A percentile compares a stretch with the other conserved stretches of the same genome.
Evolutionary conservation across 1,139 yeast genomes (phyloP).

Genomic region (Kodamaea sp.): DNA sequence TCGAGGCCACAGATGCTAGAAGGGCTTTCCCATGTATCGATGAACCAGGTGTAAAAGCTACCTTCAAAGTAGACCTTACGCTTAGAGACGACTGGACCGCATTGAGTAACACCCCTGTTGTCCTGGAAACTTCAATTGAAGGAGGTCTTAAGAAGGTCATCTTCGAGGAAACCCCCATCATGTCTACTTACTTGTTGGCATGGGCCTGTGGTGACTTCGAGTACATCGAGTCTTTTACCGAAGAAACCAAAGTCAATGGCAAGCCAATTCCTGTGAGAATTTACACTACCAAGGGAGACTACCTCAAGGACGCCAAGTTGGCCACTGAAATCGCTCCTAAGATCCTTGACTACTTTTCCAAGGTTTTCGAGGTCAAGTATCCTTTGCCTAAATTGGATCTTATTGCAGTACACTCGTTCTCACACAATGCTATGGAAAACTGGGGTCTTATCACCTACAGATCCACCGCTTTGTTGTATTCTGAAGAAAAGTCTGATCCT

Average conservation of each 20-base stretch:
- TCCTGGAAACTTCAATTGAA: constrained; percentile 3
- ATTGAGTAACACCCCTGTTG: constrained; percentile 20
- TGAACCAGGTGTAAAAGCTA: constrained; percentile 83
- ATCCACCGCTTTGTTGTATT: constrained; percentile 70
- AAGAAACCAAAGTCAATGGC: constrained; percentile 33
- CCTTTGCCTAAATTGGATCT: constrained; percentile 75
- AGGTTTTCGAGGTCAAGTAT: constrained; percentile 64
- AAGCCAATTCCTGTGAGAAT: constrained; percentile 69
- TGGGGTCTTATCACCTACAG: constrained; percentile 87
- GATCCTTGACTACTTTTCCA: constrained; percentile 65
- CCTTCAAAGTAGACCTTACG: constrained; percentile 39
- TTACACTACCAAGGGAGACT: constrained; percentile 67
- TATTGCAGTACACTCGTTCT: constrained; percentile 74
- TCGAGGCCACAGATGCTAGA: constrained; percentile 89
- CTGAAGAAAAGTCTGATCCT: constrained; percentile 65
- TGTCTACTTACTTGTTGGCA: constrained; percentile 77
- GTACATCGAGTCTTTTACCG: constrained; percentile 56
- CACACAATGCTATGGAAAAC: constrained; percentile 89
- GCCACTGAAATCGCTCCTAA: constrained; percentile 69
- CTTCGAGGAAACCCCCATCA: constrained; percentile 62
- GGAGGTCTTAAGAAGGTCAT: constrained; percentile 24
- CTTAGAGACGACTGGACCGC: constrained; percentile 17
- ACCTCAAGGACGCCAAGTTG: constrained; percentile 58
- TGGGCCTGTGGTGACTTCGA: constrained; percentile 79
- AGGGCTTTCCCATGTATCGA: constrained; percentile 91